Base-by-base conservation (phyloP, 768 basidiomycete genomes). In the Sporobolomyces pararoseus region DNA sequence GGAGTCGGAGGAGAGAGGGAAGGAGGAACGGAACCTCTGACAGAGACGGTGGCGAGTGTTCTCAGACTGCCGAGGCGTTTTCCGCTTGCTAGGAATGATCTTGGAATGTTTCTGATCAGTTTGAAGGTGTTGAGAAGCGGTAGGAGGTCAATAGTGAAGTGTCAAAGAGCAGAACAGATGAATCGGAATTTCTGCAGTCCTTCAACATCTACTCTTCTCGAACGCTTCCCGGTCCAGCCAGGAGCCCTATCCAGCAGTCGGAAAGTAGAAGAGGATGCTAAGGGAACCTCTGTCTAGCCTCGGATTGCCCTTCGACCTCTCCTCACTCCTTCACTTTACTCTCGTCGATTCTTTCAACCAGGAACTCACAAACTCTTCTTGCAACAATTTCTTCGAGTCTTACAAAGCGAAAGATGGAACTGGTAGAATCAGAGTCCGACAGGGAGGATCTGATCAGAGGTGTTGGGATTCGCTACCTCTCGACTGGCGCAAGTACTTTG, bases 401-500 rank as follows among this genome's bases (percentile, higher is more conserved):
- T 50, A 32, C 21, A 23, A 13, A 32, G 19, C 42, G 9, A 9
- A 27, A 6, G 9, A 29, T n/a, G 31, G 27, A 2, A 19, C 25
- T 10, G 47, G 37, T 1, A 12, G 37, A 47, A 49, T 25, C 3
- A 10, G 32, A 12, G 47, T 64, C 17, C 12, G n/a, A n/a, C n/a
- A n/a, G n/a, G n/a, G 39, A 19, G n/a, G 19, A 13, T 50, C 13
- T 5, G 16, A 42, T 10, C 9, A 53, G 4, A 47, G 60, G 10
- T 44, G 62, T 27, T 72, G 71, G 71, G 46, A n/a, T 10, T 12
- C 52, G 0, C 16, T 72, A 16, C 71, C 71, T 0, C 2, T 0
- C n/a, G 71, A 60, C 0, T 72, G 71, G 71, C 21, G 46, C 14
- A 31, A 10, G 7, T 65, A 57, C 27, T 71, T 72, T 29, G 57